Percentiles rank a stretch among this genome's conserved stretches.
These are phyloP conservation scores for Phytophthora colocasiae DNA, from an alignment of 352 stramenopile genomes.

Conservation along the genomic window DNA sequence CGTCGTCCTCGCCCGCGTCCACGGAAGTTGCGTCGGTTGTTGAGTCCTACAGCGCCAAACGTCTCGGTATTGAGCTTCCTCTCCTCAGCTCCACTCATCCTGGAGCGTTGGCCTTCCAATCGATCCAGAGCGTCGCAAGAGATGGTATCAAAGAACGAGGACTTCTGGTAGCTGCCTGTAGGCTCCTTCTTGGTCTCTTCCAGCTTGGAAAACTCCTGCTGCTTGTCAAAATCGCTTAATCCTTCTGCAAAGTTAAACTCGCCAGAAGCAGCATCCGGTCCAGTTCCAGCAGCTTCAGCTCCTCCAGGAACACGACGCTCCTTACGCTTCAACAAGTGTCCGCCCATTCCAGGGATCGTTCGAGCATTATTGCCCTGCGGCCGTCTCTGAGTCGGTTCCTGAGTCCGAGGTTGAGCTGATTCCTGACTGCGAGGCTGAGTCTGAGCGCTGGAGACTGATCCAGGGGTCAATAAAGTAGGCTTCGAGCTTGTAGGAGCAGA, in stretches of 20 bases:
- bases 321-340: slow-evolving; percentile 81
- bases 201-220: slow-evolving; percentile 82
- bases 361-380: slow-evolving; percentile 33
- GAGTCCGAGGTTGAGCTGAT: slow-evolving; percentile 15
- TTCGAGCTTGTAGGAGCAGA: slow-evolving; percentile 30
- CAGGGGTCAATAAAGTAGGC: slow-evolving; percentile 60
- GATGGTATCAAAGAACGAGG: slow-evolving; percentile 92
- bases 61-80: slow-evolving; percentile 91
- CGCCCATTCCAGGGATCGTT: slow-evolving; percentile 86
- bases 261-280: slow-evolving; percentile 36
- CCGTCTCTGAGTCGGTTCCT: slow-evolving; percentile 29
- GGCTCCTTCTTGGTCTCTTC: slow-evolving; percentile 42
- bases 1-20: slow-evolving; percentile 58
- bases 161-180: slow-evolving; percentile 87
- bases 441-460: slow-evolving; percentile 54
- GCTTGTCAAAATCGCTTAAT: slow-evolving; percentile 79
- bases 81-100: slow-evolving; percentile 79
- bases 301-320: slow-evolving; percentile 66
- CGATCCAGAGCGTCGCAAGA: slow-evolving; percentile 89
- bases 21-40: slow-evolving; percentile 85
- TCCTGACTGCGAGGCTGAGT: slow-evolving; percentile 8
- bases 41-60: slow-evolving; percentile 86
- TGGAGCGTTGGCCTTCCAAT: slow-evolving; percentile 70
- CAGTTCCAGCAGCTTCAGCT: slow-evolving; percentile 7
- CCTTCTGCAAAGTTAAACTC: slow-evolving; percentile 83